Evolutionary conservation across 345 rosid species (phyloP).

Genomic region (Trapa bicornis): DNA sequence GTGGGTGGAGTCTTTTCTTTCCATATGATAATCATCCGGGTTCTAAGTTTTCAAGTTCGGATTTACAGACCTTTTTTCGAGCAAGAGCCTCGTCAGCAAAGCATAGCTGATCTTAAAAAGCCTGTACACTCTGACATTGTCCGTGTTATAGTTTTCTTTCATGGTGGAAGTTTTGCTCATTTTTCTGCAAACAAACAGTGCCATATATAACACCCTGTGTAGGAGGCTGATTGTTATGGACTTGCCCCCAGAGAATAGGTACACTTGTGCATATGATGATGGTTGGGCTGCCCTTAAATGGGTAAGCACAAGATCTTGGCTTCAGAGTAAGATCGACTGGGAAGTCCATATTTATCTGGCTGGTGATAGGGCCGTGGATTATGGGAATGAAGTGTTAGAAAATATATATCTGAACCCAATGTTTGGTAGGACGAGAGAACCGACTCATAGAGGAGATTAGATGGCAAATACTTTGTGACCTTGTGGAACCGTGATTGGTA

Average conservation of each 20-base stretch:
- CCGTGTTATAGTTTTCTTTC: constrained; percentile 75
- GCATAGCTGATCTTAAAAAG: constrained; percentile 48
- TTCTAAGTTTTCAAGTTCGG: constrained; percentile 41
- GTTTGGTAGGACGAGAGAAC: constrained; percentile 77
- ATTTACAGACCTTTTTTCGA: constrained; percentile 47
- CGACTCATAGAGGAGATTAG: constrained; percentile 63
- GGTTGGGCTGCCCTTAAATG: constrained; percentile 78
- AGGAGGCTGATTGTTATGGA: constrained; percentile 49
- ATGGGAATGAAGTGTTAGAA: constrained; percentile 50
- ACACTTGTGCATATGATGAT: constrained; percentile 80
- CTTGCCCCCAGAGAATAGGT: constrained; percentile 71
- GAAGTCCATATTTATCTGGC: constrained; percentile 70
- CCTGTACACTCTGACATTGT: constrained; percentile 49
- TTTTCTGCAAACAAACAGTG: constrained; percentile 73
- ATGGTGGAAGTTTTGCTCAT: constrained; percentile 94
- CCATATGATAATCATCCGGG: constrained; percentile 56
- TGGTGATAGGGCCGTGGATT: constrained; percentile 75
- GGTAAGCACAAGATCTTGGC: constrained; percentile 74
- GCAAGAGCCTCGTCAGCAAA: constrained; percentile 27
- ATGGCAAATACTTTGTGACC: constrained; percentile 76
- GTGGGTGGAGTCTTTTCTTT: constrained; percentile 79
- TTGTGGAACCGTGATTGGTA: constrained; percentile 75
- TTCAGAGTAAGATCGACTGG: constrained; percentile 48
- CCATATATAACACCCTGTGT: constrained; percentile 66
- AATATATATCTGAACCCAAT: constrained; percentile 74